phyloP scores from a whole-genome alignment of 1,284 basidiomycete genomes.

The Tylopilus sp. region DNA sequence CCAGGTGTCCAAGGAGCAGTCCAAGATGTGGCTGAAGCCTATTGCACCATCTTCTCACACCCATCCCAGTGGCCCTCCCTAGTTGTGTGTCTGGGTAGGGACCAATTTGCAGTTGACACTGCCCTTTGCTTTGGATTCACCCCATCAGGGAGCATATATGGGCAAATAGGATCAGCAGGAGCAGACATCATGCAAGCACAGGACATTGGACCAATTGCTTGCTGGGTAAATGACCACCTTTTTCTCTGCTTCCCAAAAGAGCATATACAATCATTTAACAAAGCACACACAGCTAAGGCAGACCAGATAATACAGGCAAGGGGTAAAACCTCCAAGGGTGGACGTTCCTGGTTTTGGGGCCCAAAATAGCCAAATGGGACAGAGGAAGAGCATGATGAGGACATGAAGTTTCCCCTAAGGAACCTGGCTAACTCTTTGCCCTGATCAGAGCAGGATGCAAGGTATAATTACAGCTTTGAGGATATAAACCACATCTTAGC shows the following conservation, averaged over 20 bases:
- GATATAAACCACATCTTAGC: not conserved
- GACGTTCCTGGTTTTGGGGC: conserved; percentile 8
- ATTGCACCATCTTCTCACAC: conserved; percentile 12
- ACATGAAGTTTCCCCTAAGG: not conserved
- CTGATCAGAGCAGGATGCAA: not conserved
- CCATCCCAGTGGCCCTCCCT: conserved; percentile 10
- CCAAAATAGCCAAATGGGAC: not conserved
- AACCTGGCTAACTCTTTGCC: not conserved
- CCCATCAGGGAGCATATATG: conserved; percentile 45
- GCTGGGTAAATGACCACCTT: conserved; percentile 20
- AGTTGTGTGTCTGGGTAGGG: not conserved
- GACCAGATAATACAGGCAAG: not conserved
- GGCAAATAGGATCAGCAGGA: conserved; percentile 41
- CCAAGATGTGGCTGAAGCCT: conserved; percentile 15
- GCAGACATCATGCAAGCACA: not conserved
- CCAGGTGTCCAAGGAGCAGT: not conserved
- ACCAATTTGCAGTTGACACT: conserved; percentile 12
- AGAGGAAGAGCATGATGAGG: not conserved
- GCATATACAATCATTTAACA: not conserved
- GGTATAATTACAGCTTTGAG: not conserved
- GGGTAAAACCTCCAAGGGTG: not conserved
- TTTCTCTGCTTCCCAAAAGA: not conserved
- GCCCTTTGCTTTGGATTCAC: conserved; percentile 31
- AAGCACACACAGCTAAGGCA: not conserved
- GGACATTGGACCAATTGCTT: conserved; percentile 6